Evolutionary conservation across 306 rosid species (phyloP).

Genomic region (Cicer arietinum): DNA sequence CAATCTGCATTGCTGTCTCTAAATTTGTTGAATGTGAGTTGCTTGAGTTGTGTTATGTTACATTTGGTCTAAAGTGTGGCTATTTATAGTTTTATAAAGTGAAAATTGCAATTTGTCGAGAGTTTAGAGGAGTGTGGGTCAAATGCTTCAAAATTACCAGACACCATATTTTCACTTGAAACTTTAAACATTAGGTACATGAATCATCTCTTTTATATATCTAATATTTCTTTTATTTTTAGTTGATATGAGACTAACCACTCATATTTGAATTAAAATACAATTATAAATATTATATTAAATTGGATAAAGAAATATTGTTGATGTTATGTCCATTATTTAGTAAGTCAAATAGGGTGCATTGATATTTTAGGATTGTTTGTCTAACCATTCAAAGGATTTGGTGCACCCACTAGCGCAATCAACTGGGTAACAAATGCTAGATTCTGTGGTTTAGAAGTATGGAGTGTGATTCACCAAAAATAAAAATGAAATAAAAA

Average conservation of each 20-base stretch:
- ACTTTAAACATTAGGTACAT: too few species aligned
- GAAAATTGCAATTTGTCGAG: neutral
- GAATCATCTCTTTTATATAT: too few species aligned
- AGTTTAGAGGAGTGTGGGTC: too few species aligned
- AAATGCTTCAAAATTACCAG: too few species aligned
- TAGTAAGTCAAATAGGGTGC: constrained; percentile 47
- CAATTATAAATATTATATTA: neutral
- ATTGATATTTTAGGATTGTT: constrained; percentile 40
- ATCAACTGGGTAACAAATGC: constrained; percentile 43
- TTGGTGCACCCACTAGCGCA: constrained; percentile 87
- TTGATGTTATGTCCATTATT: constrained; percentile 48
- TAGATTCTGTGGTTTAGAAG: constrained; percentile 43
- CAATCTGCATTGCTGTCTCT: constrained; percentile 58
- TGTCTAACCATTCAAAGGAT: constrained; percentile 65
- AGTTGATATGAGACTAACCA: too few species aligned
- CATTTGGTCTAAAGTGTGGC: constrained; percentile 30
- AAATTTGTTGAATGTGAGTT: constrained; percentile 41
- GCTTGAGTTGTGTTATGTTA: constrained; percentile 44
- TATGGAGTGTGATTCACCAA: neutral
- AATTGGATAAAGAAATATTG: neutral
- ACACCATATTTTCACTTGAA: too few species aligned
- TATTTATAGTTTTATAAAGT: constrained; percentile 57
- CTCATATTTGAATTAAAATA: too few species aligned
- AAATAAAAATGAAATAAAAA: neutral
- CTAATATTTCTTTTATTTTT: too few species aligned